These are phyloP conservation scores for Diutina ranongensis DNA, from an alignment of 1,139 yeast genomes.

Conservation along the genomic window DNA sequence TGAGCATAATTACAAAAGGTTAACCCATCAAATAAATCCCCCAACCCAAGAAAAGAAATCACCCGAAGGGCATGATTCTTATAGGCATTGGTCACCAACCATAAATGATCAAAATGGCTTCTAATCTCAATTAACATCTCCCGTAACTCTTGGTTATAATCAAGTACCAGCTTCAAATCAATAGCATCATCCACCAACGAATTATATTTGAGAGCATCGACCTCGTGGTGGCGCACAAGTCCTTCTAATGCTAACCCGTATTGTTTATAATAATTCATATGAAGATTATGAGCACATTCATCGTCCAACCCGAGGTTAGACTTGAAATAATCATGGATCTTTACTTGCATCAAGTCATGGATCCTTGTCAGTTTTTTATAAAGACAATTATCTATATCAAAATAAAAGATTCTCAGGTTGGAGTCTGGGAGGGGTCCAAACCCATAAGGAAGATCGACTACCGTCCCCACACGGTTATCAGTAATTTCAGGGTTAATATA, in stretches of 20 bases:
- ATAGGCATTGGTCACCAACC: constrained; percentile 94
- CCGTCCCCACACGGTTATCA: constrained; percentile 18
- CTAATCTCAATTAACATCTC: constrained; percentile 33
- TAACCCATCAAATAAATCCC: constrained; percentile 41
- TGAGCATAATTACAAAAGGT: constrained; percentile 78
- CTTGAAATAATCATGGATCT: constrained; percentile 74
- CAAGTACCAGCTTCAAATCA: constrained; percentile 66
- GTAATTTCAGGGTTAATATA: constrained; percentile 3
- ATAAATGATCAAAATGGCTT: constrained; percentile 29
- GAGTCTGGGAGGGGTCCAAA: constrained; percentile 33
- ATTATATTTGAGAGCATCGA: constrained; percentile 85
- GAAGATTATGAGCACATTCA: constrained; percentile 67
- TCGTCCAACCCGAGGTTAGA: constrained; percentile 47
- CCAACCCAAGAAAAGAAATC: constrained; percentile 55
- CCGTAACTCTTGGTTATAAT: constrained; percentile 46
- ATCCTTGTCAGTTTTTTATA: constrained; percentile 65
- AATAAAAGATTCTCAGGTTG: constrained; percentile 52
- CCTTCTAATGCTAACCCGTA: constrained; percentile 95
- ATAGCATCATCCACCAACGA: constrained; percentile 82
- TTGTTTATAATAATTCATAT: constrained; percentile 64
- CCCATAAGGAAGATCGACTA: constrained; percentile 31
- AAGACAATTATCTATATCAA: constrained; percentile 88
- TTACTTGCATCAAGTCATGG: constrained; percentile 79
- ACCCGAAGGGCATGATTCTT: constrained; percentile 34
- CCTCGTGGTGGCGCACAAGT: constrained; percentile 65